Base-by-base conservation (phyloP, 1,284 basidiomycete genomes). In the Mrakiaceae sp. region DNA sequence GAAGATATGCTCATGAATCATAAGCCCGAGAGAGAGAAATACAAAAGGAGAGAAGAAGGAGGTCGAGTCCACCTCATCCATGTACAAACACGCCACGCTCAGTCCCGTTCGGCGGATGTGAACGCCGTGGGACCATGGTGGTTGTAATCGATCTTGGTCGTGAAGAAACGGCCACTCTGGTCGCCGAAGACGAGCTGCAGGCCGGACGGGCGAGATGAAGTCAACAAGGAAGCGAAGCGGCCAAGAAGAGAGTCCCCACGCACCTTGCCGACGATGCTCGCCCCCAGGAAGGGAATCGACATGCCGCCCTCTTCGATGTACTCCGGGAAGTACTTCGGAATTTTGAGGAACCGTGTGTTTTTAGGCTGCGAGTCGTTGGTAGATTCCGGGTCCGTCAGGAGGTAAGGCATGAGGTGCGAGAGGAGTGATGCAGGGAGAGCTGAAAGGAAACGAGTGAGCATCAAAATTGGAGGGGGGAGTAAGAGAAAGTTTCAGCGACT, bases 271-370 rank as follows among this genome's bases (percentile, higher is more conserved):
- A 87, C 83, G 71, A 95, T 89, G 68, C 85, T 87, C n/a, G 84
- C 82, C 2, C 92, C 92, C 58, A 95, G 77, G 79, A 93, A 96
- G 7, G 87, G 86, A 2, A 90, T 87, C 39, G 88, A 78, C 0
- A 88, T 87, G 57, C 88, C 87, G 0, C 89, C 87, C 54, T 84
- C 85, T 60, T 92, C 88, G 68, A 89, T 83, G 73, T 88, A 96
- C 73, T 95, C 90, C 8, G 87, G 86, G 74, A 93, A 95, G 75
- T 95, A 95, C 42, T 95, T 91, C 11, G 92, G 92, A n/a, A 94
- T 83, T 55, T 78, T 82, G 60, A 92, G 74, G 10, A 87, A 79
- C 16, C 84, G 81, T 14, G 87, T 83, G 53, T 78, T 76, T 8
- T 83, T 81, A 2, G 89, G 81, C 71, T 92, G 90, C 43, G 71